Conservation (phyloP, 1,139 yeast genomes). For the Pichia sp. region DNA sequence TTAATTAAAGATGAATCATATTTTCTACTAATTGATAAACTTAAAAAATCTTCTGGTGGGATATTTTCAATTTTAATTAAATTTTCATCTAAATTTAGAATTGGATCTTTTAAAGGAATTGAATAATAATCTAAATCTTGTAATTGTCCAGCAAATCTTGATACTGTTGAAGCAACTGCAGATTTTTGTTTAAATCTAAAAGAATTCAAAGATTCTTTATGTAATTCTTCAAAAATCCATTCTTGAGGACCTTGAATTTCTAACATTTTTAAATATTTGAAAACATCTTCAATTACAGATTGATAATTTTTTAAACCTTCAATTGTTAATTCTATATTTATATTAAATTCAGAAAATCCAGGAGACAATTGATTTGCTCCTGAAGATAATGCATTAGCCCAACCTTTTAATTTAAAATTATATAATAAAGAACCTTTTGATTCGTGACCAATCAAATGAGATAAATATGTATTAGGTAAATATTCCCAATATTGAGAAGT, state of each 20-base stretch:
- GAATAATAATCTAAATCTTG: conserved; percentile 32
- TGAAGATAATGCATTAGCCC: conserved; percentile 75
- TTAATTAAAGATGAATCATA: conserved; percentile 52
- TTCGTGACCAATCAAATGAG: conserved; percentile 90
- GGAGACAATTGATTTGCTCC: conserved; percentile 67
- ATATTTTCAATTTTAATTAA: conserved; percentile 31
- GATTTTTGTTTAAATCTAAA: conserved; percentile 49
- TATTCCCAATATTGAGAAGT: conserved; percentile 54
- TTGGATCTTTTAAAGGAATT: conserved; percentile 65
- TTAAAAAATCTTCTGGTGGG: conserved; percentile 59
- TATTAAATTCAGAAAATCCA: conserved; percentile 59
- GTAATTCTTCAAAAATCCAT: conserved; percentile 48
- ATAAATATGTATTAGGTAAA: conserved; percentile 62
- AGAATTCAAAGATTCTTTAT: conserved; percentile 40
- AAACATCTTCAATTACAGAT: conserved; percentile 50
- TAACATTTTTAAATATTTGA: conserved; percentile 67
- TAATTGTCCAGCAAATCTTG: conserved; percentile 41
- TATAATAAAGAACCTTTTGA: conserved; percentile 75
- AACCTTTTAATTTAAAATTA: conserved; percentile 61
- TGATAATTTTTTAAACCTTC: conserved; percentile 63
- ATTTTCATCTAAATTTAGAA: conserved; percentile 18
- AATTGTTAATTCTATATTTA: conserved; percentile 71
- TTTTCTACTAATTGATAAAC: conserved; percentile 46
- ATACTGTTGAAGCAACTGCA: conserved; percentile 45
- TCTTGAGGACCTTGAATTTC: conserved; percentile 49